Evolutionary conservation across 768 basidiomycete genomes (phyloP).

Genomic region (Boletus reticulatus): DNA sequence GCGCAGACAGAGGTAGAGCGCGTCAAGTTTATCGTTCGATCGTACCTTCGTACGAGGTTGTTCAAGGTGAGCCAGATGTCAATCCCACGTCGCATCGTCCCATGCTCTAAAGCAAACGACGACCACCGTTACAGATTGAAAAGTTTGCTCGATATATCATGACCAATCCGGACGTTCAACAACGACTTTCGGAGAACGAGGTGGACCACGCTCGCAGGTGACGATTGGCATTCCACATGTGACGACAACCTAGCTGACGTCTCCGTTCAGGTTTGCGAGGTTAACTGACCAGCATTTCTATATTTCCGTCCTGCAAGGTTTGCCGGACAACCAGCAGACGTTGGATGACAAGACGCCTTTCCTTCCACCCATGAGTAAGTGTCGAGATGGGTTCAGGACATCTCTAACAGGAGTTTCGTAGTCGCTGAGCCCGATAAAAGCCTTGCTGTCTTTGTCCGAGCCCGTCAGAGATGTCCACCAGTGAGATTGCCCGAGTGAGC

Average conservation of each 20-base stretch:
- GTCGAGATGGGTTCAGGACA: not conserved
- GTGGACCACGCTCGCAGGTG: constrained; percentile 77
- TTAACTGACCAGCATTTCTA: constrained; percentile 77
- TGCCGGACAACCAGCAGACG: constrained; percentile 74
- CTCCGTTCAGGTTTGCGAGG: constrained; percentile 59
- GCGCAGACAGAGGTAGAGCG: constrained; percentile 94
- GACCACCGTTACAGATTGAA: constrained; percentile 61
- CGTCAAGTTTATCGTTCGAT: constrained; percentile 88
- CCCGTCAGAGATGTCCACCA: constrained; percentile 65
- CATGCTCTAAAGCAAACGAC: too few species aligned
- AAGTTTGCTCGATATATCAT: constrained; percentile 81
- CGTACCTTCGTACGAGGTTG: constrained; percentile 82
- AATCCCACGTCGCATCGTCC: not conserved
- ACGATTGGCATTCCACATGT: constrained; percentile 11
- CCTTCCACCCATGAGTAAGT: constrained; percentile 73
- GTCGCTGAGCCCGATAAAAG: constrained; percentile 77
- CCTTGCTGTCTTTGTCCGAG: constrained; percentile 79
- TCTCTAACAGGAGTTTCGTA: constrained; percentile 32
- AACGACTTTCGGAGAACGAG: constrained; percentile 80
- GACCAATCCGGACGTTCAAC: constrained; percentile 66
- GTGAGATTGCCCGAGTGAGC: constrained; percentile 69
- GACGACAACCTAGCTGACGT: not conserved
- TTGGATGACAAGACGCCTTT: constrained; percentile 74
- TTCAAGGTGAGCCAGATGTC: constrained; percentile 61
- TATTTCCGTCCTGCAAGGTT: constrained; percentile 74